phyloP scores from a whole-genome alignment of 768 basidiomycete genomes.

The Trametes cubensis region DNA sequence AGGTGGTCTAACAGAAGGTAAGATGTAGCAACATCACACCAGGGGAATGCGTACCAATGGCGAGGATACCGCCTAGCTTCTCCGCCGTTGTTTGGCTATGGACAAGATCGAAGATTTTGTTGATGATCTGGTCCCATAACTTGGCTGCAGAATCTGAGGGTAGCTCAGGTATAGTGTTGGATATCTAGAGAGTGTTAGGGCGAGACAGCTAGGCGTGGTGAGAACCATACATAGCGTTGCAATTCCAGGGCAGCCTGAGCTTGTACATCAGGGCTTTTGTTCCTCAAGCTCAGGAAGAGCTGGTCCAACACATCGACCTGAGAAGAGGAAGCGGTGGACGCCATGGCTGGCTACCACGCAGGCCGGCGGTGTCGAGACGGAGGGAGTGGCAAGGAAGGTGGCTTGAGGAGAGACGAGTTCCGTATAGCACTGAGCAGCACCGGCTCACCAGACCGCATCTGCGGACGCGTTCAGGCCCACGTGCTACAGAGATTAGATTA shows the following conservation, averaged over 20 bases:
- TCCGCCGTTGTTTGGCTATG: conserved; percentile 79
- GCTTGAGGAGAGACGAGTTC: neutral
- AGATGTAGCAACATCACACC: neutral
- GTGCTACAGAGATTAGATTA: conserved; percentile 7
- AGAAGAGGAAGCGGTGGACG: conserved; percentile 56
- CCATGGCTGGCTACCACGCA: conserved; percentile 44
- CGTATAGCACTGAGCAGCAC: neutral
- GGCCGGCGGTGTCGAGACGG: neutral
- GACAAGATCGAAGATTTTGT: conserved; percentile 78
- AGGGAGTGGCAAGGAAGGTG: neutral
- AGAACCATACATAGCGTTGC: conserved; percentile 67
- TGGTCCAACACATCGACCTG: conserved; percentile 64
- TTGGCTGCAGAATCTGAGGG: conserved; percentile 79
- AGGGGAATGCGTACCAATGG: conserved; percentile 65
- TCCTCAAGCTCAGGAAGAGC: conserved; percentile 70
- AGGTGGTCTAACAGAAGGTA: conserved; percentile 57
- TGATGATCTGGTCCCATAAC: conserved; percentile 86
- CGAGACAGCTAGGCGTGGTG: neutral
- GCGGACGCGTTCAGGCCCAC: conserved; percentile 12
- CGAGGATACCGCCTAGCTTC: conserved; percentile 83
- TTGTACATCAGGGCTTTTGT: conserved; percentile 64
- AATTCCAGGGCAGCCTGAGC: conserved; percentile 71
- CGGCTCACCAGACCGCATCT: neutral
- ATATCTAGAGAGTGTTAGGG: conserved; percentile 52
- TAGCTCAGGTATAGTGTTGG: conserved; percentile 75